Evolutionary conservation across 345 rosid species (phyloP).

Genomic region (Mercurialis annua): DNA sequence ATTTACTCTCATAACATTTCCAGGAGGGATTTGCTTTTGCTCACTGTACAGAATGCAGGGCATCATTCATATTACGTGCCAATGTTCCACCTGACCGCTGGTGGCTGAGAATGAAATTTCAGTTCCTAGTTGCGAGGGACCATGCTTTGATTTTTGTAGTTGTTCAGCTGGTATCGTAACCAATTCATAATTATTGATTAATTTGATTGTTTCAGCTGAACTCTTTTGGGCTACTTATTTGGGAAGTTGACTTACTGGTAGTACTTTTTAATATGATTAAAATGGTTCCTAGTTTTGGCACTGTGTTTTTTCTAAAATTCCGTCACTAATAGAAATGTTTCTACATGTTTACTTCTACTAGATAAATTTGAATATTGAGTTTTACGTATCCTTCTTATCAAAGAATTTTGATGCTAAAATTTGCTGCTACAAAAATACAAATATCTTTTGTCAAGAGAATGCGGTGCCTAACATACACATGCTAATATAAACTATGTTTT

Average conservation of each 20-base stretch:
- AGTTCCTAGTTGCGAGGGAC: conserved; percentile 94
- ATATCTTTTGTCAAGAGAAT: neutral
- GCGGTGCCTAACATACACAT: neutral
- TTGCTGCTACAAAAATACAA: neutral
- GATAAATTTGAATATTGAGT: too few relatives aligned
- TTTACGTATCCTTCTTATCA: too few relatives aligned
- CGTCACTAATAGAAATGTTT: too few relatives aligned
- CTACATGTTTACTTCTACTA: too few relatives aligned
- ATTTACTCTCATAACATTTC: conserved; percentile 19
- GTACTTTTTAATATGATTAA: neutral
- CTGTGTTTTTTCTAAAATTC: neutral
- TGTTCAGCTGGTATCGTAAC: conserved; percentile 80
- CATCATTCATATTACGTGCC: conserved; percentile 79
- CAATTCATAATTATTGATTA: neutral
- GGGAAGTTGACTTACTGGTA: neutral
- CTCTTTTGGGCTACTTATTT: neutral
- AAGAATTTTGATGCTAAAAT: too few relatives aligned
- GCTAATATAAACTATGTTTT: neutral
- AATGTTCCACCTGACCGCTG: conserved; percentile 97
- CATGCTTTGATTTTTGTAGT: conserved; percentile 85
- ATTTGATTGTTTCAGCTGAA: conserved; percentile 6
- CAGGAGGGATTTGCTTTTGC: conserved; percentile 99
- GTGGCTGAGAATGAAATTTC: conserved; percentile 99
- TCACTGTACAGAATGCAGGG: conserved; percentile 99
- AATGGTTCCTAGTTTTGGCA: neutral